These are phyloP conservation scores for Quercus agrifolia DNA, from an alignment of 306 rosid genomes.

Conservation along the genomic window DNA sequence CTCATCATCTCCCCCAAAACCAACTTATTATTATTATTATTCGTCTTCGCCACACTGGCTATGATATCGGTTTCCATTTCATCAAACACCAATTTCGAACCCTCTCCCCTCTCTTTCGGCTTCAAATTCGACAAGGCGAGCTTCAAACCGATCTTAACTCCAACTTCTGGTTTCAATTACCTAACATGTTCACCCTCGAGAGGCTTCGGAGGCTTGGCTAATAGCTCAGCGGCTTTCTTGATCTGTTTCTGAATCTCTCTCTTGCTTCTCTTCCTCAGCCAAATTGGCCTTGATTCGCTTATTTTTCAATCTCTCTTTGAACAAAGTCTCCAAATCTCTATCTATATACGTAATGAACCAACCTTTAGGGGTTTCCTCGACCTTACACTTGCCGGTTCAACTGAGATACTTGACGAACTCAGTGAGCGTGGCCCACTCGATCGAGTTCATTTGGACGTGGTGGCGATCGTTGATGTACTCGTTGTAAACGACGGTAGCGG, in stretches of 20 bases:
- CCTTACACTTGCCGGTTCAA: constrained; percentile 75
- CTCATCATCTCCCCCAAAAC: constrained; percentile 70
- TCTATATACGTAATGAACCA: constrained; percentile 92
- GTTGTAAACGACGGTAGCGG: constrained; percentile 88
- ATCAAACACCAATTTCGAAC: constrained; percentile 47
- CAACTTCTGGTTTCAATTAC: constrained; percentile 62
- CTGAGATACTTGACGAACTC: constrained; percentile 88
- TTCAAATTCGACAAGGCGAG: constrained; percentile 46
- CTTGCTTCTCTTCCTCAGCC: constrained; percentile 88
- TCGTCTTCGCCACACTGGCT: constrained; percentile 7
- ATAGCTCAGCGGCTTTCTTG: constrained; percentile 60
- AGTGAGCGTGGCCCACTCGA: constrained; percentile 76
- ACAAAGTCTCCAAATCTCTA: constrained; percentile 70
- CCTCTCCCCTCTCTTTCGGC: constrained; percentile 45
- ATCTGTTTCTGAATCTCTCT: constrained; percentile 79
- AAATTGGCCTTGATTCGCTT: constrained; percentile 63
- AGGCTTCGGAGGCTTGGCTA: constrained; percentile 34
- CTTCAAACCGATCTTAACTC: constrained; percentile 69
- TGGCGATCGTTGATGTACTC: constrained; percentile 81
- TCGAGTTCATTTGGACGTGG: constrained; percentile 88
- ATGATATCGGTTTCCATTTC: constrained; percentile 50
- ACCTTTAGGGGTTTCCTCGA: constrained; percentile 93
- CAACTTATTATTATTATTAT: constrained; percentile 41
- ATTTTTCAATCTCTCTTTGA: constrained; percentile 76
- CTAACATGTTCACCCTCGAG: constrained; percentile 27